Conservation (phyloP, 331 rosid genomes). For the Acacia pycnantha region DNA sequence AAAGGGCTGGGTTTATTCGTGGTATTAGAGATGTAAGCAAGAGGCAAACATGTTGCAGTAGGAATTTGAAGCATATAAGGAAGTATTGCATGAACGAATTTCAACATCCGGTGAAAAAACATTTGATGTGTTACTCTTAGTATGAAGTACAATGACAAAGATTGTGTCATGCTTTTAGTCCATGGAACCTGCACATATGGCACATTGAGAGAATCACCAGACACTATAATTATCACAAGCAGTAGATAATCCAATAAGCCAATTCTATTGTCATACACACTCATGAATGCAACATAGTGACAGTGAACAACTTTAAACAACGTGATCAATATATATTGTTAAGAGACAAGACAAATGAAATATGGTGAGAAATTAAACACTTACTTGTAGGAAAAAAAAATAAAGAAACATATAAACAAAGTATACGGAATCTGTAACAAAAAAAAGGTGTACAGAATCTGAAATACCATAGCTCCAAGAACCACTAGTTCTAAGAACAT, state of each 20-base stretch:
- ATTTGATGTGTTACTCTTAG: constrained; percentile 43
- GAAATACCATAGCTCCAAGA: constrained; percentile 19
- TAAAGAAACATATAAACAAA: neutral
- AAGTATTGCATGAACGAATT: constrained; percentile 43
- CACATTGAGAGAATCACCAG: constrained; percentile 22
- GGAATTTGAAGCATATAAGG: constrained; percentile 46
- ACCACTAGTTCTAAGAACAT: neutral
- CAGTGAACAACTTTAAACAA: neutral
- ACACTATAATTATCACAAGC: constrained; percentile 9
- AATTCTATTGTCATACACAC: constrained; percentile 15
- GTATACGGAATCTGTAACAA: too few relatives aligned
- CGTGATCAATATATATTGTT: neutral
- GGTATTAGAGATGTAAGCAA: constrained; percentile 76
- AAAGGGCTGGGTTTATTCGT: constrained; percentile 82
- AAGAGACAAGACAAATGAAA: neutral
- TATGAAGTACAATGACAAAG: constrained; percentile 51
- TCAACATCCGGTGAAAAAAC: constrained; percentile 38
- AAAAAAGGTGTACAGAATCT: neutral
- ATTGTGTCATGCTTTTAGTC: constrained; percentile 43
- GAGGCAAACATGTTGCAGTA: constrained; percentile 54
- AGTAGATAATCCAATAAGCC: constrained; percentile 10
- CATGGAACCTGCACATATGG: constrained; percentile 53
- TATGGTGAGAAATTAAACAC: neutral
- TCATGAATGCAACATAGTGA: constrained; percentile 17
- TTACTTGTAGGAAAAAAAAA: neutral